These are phyloP conservation scores for Ophiosphaerella herpotricha DNA, from an alignment of 2,329 filamentous ascomycete genomes.

Conservation along the genomic window DNA sequence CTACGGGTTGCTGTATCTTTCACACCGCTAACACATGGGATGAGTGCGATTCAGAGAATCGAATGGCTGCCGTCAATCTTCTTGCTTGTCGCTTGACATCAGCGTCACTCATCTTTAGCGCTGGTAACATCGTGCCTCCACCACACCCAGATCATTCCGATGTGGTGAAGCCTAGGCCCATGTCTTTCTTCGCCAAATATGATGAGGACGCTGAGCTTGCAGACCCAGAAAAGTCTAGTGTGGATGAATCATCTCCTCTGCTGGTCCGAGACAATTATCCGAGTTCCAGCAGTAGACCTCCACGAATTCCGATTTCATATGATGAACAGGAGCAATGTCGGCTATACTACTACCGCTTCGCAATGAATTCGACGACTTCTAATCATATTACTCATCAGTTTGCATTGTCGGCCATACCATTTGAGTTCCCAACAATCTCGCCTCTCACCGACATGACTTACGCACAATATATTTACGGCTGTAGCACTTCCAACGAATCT, in stretches of 20 bases:
- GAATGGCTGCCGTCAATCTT: slow-evolving; percentile 60
- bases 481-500: slow-evolving; percentile 61
- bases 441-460: slow-evolving; percentile 60
- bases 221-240: slow-evolving; percentile 33
- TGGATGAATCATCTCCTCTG: slow-evolving; percentile 31
- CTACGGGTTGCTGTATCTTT: slow-evolving; percentile 70
- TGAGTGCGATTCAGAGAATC: slow-evolving; percentile 40
- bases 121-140: slow-evolving; percentile 65
- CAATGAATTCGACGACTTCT: slow-evolving; percentile 43
- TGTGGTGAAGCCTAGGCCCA: slow-evolving; percentile 30
- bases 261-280: slow-evolving; percentile 3
- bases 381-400: slow-evolving; percentile 64
- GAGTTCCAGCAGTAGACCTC: slow-evolving; percentile 3
- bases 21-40: slow-evolving; percentile 76
- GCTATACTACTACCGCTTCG: slow-evolving; percentile 71
- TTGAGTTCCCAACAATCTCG: slow-evolving; percentile 69
- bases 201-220: slow-evolving; percentile 36
- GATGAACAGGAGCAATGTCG: slow-evolving; percentile 68
- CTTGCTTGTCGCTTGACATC: slow-evolving; percentile 70
- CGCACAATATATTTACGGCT: slow-evolving; percentile 69
- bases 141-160: slow-evolving; percentile 28
- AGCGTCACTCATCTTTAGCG: slow-evolving; percentile 66
- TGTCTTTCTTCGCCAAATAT: slow-evolving; percentile 55
- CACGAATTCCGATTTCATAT: slow-evolving; percentile 27
- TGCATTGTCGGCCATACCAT: slow-evolving; percentile 66